Evolutionary conservation across 768 basidiomycete genomes (phyloP).

Genomic region (Hygrophoropsis aurantiaca): DNA sequence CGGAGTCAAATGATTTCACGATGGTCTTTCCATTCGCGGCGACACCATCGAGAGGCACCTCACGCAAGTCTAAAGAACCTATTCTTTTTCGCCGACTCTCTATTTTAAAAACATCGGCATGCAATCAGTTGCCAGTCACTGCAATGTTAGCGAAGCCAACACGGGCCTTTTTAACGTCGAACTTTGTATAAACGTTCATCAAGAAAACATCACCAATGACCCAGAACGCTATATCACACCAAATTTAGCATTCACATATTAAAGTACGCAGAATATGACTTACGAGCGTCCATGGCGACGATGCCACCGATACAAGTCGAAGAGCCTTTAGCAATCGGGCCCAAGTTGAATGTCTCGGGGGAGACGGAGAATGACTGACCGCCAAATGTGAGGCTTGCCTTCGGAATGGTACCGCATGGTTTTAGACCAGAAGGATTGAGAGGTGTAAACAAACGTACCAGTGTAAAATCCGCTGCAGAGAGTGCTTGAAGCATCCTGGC

Average conservation of each 20-base stretch:
- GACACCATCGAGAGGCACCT: no score
- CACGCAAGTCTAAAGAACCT: no score
- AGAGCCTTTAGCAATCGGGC: constrained; percentile 18
- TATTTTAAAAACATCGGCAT: no score
- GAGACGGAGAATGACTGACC: constrained; percentile 30
- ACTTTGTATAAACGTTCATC: constrained; percentile 1
- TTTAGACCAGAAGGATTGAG: constrained; percentile 4
- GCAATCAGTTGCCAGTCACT: no score
- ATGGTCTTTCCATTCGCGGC: no score
- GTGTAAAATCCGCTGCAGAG: constrained; percentile 29
- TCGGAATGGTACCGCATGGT: constrained; percentile 22
- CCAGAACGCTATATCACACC: constrained; percentile 6
- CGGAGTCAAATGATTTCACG: no score
- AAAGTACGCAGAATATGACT: neutral
- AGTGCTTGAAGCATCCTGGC: constrained; percentile 12
- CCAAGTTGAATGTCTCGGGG: constrained; percentile 35
- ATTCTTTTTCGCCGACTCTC: no score
- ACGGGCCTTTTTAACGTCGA: constrained; percentile 11
- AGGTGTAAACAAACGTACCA: constrained; percentile 11
- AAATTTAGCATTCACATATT: no score
- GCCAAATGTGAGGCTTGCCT: constrained; percentile 33
- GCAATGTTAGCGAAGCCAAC: constrained; percentile 12
- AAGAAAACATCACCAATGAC: constrained; percentile 16
- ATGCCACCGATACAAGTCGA: constrained; percentile 29
- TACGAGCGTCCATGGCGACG: constrained; percentile 2